Percentiles rank a stretch among this genome's conserved stretches.
Conservation (phyloP, 2,329 filamentous ascomycete genomes). For the Sporothrix dimorphospora region DNA sequence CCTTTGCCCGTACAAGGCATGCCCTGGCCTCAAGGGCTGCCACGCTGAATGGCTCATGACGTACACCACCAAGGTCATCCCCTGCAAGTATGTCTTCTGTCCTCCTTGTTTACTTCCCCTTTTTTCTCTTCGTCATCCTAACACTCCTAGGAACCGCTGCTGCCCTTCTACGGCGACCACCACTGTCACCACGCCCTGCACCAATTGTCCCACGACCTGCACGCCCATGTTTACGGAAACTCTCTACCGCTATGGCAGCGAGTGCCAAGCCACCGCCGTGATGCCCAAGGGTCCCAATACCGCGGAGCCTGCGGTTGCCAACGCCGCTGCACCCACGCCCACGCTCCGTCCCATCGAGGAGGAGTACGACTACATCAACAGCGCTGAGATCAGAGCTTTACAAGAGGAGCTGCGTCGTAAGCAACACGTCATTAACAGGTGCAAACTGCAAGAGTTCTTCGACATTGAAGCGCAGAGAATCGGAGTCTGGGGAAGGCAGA, state of each 20-base stretch:
- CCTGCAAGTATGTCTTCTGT: not conserved
- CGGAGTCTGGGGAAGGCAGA: not conserved
- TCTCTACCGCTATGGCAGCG: not conserved
- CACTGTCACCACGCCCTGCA: not conserved
- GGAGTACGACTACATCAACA: no score
- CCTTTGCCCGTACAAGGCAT: not conserved
- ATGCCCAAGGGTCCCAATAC: no score
- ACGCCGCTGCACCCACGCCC: not conserved
- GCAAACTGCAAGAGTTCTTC: not conserved
- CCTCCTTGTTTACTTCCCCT: not conserved
- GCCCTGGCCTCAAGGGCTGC: not conserved
- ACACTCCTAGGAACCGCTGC: not conserved
- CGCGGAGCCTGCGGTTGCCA: not conserved
- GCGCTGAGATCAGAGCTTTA: not conserved
- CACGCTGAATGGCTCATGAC: constrained; percentile 7
- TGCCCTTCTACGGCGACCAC: not conserved
- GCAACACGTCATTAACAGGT: not conserved
- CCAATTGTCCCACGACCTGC: not conserved
- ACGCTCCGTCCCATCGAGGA: no score
- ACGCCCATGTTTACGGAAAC: not conserved
- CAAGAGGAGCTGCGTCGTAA: not conserved
- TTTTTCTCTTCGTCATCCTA: not conserved
- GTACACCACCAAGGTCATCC: not conserved
- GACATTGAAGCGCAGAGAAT: not conserved
- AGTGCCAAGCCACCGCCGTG: not conserved